A percentile compares a stretch with the other conserved stretches of the same genome.
These are phyloP conservation scores for Beauveria sp. DNA, from an alignment of 2,329 filamentous ascomycete species.

Conservation along the genomic window DNA sequence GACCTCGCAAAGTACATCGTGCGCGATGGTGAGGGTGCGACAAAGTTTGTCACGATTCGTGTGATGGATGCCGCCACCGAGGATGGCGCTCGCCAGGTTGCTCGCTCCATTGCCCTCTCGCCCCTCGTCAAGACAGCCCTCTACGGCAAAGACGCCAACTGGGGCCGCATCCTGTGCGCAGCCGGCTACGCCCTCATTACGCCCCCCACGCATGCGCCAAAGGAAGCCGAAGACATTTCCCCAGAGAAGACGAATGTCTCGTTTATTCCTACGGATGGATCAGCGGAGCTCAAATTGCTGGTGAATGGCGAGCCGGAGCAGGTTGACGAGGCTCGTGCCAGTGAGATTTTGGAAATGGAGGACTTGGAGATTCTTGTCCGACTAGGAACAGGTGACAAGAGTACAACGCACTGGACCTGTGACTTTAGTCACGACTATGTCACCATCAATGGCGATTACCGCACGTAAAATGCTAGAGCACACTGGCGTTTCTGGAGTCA, in stretches of 20 bases:
- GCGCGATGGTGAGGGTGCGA: slow-evolving; percentile 92
- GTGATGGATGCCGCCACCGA: slow-evolving; percentile 67
- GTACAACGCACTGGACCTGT: slow-evolving; percentile 75
- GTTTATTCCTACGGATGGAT: slow-evolving; percentile 72
- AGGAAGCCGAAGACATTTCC: slow-evolving; percentile 55
- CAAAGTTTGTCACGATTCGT: slow-evolving; percentile 92
- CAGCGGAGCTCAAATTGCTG: slow-evolving; percentile 65
- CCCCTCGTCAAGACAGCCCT: slow-evolving; percentile 95
- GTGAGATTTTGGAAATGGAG: slow-evolving; percentile 69
- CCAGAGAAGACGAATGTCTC: slow-evolving; percentile 69
- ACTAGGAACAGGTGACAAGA: slow-evolving; percentile 59
- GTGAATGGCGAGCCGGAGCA: slow-evolving; percentile 73
- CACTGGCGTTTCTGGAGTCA: neutral
- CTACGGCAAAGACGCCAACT: slow-evolving; percentile 96
- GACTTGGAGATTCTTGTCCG: slow-evolving; percentile 72
- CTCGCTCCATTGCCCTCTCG: slow-evolving; percentile 80
- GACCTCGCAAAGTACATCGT: slow-evolving; percentile 89
- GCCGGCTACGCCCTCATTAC: slow-evolving; percentile 71
- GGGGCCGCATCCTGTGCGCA: slow-evolving; percentile 93
- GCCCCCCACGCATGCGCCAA: slow-evolving; percentile 47
- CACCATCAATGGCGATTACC: slow-evolving; percentile 61
- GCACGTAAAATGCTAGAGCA: slow-evolving; percentile 36
- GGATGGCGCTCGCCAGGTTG: slow-evolving; percentile 67
- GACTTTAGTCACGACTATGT: slow-evolving; percentile 80
- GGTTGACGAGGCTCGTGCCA: slow-evolving; percentile 69